Conservation (phyloP, 352 stramenopile species). For the Pythium sp. region DNA sequence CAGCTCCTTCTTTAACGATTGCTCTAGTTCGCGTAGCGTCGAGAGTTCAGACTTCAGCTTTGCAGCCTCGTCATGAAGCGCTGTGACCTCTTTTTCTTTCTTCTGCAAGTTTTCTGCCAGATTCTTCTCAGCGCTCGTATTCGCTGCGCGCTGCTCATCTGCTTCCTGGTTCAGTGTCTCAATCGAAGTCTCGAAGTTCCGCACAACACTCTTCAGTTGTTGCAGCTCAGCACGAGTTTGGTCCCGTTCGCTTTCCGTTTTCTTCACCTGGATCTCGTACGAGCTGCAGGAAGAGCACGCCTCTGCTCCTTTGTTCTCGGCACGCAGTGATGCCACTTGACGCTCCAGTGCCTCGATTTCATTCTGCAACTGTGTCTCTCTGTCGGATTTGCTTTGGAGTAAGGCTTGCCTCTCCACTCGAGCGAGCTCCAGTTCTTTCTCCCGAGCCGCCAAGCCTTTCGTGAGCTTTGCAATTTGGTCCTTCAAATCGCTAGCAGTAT, state of each 20-base stretch:
- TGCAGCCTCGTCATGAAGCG: conserved; percentile 14
- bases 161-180: conserved; percentile 15
- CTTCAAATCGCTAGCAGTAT: neutral
- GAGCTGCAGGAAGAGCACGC: neutral
- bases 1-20: neutral
- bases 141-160: conserved; percentile 1
- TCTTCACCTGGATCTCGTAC: conserved; percentile 12
- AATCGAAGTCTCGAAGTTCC: neutral
- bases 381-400: neutral
- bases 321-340: neutral
- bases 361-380: neutral
- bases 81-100: conserved; percentile 18
- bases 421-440: conserved; percentile 2
- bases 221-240: conserved; percentile 17
- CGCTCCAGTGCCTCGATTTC: conserved; percentile 1
- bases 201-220: conserved; percentile 5
- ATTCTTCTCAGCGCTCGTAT: neutral
- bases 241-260: conserved; percentile 12
- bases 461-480: neutral
- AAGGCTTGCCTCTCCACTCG: neutral
- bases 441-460: neutral
- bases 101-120: conserved; percentile 14
- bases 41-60: conserved; percentile 10
- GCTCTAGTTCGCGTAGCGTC: neutral
- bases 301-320: neutral